Evolutionary conservation across 129 eudicot genomes (phyloP), one percentile per base, ranked within the genome.

Genomic region (Calendula officinalis): DNA sequence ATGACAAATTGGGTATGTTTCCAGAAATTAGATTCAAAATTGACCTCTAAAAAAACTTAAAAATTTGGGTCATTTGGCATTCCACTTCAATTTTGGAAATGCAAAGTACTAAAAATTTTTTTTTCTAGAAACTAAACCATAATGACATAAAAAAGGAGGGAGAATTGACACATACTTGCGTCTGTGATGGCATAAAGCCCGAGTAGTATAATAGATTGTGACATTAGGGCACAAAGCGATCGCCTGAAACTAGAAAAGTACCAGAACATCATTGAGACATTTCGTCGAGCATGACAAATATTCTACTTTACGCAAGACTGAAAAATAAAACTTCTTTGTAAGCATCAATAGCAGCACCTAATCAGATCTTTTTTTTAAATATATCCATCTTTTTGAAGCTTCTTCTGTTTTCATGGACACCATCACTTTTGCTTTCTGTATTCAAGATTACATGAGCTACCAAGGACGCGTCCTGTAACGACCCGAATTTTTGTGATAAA

Each of bases 341-440:
- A 53, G 98, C 96, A 64, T 92, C 98, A 7, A 92, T 88, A 30
- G 98, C 98, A 39, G 98, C 98, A 32, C 85, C 85, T 6, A 87
- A 81, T 53, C 85, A 62, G 42, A 81, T 75, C 52, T 85, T 92
- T 16, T 74, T 77, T 69, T 68, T 73, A 88, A 1, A 41, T 7
- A 70, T 92, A 88, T 8, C 98, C 95, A 41, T 92, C 95, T 57
- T 49, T 80, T 43, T 77, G 77, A 8, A 92, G 85, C n/a, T 59
- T 72, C 83, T 60, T 92, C 98, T 7, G 98, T 96, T 65, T 91
- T 96, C 47, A 73, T 67, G 44, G 75, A 59, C 76, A 45, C 50
- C 72, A 70, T 70, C 72, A 17, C 61, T 8, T 16, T 27, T 15
- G 17, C 14, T 8, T 34, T 47, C 41, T 51, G 39, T 62, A 36